phyloP scores from a whole-genome alignment of 1,284 basidiomycete genomes.

The Moniliella sp. region DNA sequence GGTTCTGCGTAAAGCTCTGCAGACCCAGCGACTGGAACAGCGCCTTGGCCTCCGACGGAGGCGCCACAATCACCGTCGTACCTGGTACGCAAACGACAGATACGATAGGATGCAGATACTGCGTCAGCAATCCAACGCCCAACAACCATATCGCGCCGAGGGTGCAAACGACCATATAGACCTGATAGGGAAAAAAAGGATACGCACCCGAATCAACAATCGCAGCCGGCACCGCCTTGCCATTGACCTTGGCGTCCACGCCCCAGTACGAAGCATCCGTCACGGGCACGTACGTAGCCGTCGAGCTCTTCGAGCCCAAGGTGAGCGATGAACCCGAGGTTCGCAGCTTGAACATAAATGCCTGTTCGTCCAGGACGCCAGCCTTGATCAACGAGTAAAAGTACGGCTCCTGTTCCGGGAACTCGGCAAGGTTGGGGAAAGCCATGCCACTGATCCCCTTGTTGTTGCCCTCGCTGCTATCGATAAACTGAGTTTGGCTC shows the following conservation, averaged over 20 bases:
- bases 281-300: background rate
- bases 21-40: slow-evolving; percentile 40
- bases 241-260: slow-evolving; percentile 13
- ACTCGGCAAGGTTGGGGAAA: background rate
- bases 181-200: no score
- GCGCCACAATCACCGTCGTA: slow-evolving; percentile 37
- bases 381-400: background rate
- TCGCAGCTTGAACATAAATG: background rate
- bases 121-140: no score
- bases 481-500: no score
- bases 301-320: background rate
- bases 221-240: slow-evolving; percentile 36
- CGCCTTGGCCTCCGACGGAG: slow-evolving; percentile 23
- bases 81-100: no score
- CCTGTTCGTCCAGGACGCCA: background rate
- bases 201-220: no score
- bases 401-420: background rate
- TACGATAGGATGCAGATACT: no score
- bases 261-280: background rate
- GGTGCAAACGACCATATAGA: no score
- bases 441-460: background rate
- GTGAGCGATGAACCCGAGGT: background rate
- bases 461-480: background rate
- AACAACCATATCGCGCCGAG: no score
- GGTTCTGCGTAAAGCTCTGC: slow-evolving; percentile 26